Evolutionary conservation across 2,329 filamentous ascomycete species (phyloP).

Genomic region (Diaporthe citri): DNA sequence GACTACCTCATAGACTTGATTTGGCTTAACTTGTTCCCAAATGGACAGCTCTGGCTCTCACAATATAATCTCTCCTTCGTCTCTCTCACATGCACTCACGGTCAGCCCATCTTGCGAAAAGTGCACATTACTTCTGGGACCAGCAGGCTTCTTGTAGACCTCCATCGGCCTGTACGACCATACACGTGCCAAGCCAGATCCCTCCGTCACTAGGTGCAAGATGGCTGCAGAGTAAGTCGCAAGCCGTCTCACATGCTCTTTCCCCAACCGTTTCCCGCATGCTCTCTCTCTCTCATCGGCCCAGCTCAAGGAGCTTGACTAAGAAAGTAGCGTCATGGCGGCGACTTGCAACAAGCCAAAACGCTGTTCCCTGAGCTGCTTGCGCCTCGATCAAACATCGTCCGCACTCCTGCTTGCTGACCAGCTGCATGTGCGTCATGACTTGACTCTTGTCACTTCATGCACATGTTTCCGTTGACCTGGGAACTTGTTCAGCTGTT

Average conservation of each 20-base stretch:
- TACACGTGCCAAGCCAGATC: conserved; percentile 4
- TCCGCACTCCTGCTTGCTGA: neutral
- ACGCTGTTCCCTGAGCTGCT: conserved; percentile 16
- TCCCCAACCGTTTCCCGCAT: conserved; percentile 5
- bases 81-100: neutral
- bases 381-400: conserved; percentile 7
- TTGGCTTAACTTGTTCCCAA: neutral
- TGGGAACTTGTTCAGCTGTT: conserved; percentile 1
- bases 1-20: conserved; percentile 28
- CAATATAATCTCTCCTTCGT: neutral
- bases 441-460: conserved; percentile 12
- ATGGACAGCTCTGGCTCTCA: neutral
- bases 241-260: conserved; percentile 20
- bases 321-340: conserved; percentile 30
- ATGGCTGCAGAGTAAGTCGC: conserved; percentile 39
- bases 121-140: neutral
- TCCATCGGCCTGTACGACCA: conserved; percentile 1
- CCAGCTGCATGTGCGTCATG: conserved; percentile 19
- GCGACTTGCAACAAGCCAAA: conserved; percentile 12
- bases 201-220: conserved; percentile 8
- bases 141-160: neutral
- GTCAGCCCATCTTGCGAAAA: neutral
- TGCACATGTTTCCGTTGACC: conserved; percentile 8
- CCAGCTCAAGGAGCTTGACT: conserved; percentile 30
- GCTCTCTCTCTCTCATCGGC: conserved; percentile 19